Base-by-base conservation (phyloP, 2,329 filamentous ascomycete genomes). In the Dactylellina parvicollis region DNA sequence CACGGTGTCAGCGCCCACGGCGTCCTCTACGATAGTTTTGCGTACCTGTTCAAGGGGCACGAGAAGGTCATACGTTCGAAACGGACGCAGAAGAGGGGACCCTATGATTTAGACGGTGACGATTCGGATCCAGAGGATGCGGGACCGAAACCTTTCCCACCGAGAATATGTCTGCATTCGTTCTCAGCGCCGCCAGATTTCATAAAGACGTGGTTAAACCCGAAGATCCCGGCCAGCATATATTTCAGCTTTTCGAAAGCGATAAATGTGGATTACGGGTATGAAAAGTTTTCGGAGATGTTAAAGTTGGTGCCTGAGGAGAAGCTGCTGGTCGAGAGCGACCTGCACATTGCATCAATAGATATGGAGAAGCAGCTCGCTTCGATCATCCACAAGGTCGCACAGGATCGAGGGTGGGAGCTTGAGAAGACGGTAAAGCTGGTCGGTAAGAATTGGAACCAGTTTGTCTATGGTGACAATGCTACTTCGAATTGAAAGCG, bases 111-210 rank as follows among this genome's bases (percentile, higher is more conserved):
- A 18, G 62, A 69, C 46, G 70, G 70, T 42, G 70, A 74, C 22
- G 70, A 57, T 20, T 49, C 46, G 9, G 80, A 81, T 18, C 78
- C 80, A 0, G 81, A 83, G 1, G 77, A 82, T 0, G 79, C 26
- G 77, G 79, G 10, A 77, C 71, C 5, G 57, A 77, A 12, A 74
- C 89, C 90, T 0, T 98, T 90, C 77, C 93, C 95, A 2, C 92
- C 93, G 0, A 84, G 93, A 7, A 89, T 98, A 79, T 99, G 95
- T 79, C 86, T 99, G 70, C 95, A 99, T 81, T 97, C 93, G 0
- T 99, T 92, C 81, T 96, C 91, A 50, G 94, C 92, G 0, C 86
- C 89, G 4, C 84, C 87, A 9, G 89, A 95, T 65, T 85, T 89
- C 30, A 82, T 97, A 36, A 89, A 86, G 75, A 92, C 92, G 80